phyloP scores from a whole-genome alignment of 192 early-diverging fungal species.

The Funneliformis mosseae region DNA sequence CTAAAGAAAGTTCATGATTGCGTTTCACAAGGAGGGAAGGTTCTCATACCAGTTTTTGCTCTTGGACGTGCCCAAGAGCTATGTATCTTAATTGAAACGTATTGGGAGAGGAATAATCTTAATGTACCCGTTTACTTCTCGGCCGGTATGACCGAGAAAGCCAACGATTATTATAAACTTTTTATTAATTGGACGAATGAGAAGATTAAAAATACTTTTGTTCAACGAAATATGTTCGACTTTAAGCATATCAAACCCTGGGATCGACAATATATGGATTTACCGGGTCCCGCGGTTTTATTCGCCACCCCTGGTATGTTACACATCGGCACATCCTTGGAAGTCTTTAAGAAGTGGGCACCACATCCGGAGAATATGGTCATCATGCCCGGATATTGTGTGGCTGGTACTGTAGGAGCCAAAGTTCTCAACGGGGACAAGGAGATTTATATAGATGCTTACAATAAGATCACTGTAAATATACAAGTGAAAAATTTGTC shows the following conservation, averaged over 20 bases:
- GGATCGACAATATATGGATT: constrained; percentile 67
- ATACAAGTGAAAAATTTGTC: constrained; percentile 93
- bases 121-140: constrained; percentile 95
- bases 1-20: constrained; percentile 84
- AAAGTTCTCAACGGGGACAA: constrained; percentile 91
- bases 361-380: constrained; percentile 92
- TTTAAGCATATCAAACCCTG: constrained; percentile 92
- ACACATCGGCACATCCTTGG: constrained; percentile 93
- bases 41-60: constrained; percentile 97
- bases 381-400: constrained; percentile 98
- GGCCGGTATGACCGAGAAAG: constrained; percentile 89
- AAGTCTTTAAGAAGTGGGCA: constrained; percentile 96
- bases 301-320: constrained; percentile 99
- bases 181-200: constrained; percentile 99
- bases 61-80: constrained; percentile 97
- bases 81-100: constrained; percentile 92
- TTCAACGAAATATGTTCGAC: constrained; percentile 95
- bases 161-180: constrained; percentile 95
- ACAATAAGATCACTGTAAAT: constrained; percentile 77
- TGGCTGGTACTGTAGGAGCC: constrained; percentile 93
- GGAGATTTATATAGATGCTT: constrained; percentile 79
- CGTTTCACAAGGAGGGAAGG: constrained; percentile 79
- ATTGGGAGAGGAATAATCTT: constrained; percentile 92
- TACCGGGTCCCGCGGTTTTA: constrained; percentile 90
- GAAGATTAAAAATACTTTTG: constrained; percentile 93